Percentiles rank a stretch among this genome's conserved stretches.
These are phyloP conservation scores for Mycena capillaripes DNA, from an alignment of 768 basidiomycete genomes.

Conservation along the genomic window DNA sequence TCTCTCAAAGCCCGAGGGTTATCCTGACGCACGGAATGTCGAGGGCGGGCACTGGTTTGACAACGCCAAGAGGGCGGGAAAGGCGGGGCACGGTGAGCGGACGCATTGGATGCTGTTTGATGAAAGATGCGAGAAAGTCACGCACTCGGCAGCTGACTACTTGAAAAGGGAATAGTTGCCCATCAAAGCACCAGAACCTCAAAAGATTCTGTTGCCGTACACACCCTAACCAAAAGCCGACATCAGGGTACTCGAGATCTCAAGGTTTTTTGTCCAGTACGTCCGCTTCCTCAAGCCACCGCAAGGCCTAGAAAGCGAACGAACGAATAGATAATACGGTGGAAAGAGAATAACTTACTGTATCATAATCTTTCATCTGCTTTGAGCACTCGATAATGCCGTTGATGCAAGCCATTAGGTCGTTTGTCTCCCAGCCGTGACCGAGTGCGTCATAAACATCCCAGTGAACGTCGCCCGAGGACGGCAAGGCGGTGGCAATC, in stretches of 20 bases:
- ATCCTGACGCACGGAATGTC: too few species aligned
- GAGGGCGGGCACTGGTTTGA: too few species aligned
- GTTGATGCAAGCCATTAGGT: constrained; percentile 15
- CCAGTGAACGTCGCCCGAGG: not conserved
- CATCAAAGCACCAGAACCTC: too few species aligned
- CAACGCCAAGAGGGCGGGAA: too few species aligned
- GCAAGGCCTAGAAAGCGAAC: constrained; percentile 43
- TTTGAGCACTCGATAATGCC: constrained; percentile 11
- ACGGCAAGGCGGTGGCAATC: not conserved
- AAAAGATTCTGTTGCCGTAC: too few species aligned
- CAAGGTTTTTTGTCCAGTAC: constrained; percentile 41
- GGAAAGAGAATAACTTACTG: not conserved
- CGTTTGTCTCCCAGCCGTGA: not conserved
- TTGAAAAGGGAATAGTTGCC: too few species aligned
- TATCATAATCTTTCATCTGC: not conserved
- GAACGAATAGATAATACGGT: not conserved
- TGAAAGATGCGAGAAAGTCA: too few species aligned
- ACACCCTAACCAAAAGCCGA: constrained; percentile 22
- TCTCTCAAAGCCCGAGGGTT: too few species aligned
- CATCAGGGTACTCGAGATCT: constrained; percentile 10
- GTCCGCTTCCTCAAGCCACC: constrained; percentile 48
- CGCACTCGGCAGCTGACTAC: too few species aligned
- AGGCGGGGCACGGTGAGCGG: too few species aligned
- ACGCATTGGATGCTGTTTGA: too few species aligned
- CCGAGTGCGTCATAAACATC: not conserved